Conservation (phyloP, 495 filamentous ascomycete genomes). For the Xylaria grammica region DNA sequence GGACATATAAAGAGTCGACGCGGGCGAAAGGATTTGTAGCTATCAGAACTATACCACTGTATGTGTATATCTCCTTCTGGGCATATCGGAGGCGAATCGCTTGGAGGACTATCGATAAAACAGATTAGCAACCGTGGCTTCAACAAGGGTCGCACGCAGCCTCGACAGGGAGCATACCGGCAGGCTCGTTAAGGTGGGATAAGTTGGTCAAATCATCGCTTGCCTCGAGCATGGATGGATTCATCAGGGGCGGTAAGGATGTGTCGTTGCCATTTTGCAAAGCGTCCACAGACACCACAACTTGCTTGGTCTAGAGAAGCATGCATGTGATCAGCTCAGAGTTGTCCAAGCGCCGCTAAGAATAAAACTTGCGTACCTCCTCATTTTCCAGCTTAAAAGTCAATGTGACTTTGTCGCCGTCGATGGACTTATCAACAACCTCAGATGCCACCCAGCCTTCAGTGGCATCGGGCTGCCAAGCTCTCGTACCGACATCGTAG, state of each 20-base stretch:
- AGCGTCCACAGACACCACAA: slow-evolving; percentile 80
- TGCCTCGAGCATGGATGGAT: slow-evolving; percentile 96
- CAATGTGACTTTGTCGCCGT: slow-evolving; percentile 85
- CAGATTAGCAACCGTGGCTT: slow-evolving; percentile 25
- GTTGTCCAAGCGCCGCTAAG: slow-evolving; percentile 26
- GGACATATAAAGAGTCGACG: slow-evolving; percentile 97
- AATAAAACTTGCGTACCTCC: slow-evolving; percentile 67
- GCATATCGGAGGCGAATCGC: slow-evolving; percentile 97
- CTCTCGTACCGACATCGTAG: slow-evolving; percentile 96
- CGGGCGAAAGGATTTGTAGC: slow-evolving; percentile 98
- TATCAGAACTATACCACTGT: slow-evolving; percentile 98
- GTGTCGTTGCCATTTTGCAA: slow-evolving; percentile 71
- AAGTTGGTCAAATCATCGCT: slow-evolving; percentile 98
- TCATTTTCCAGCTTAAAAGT: slow-evolving; percentile 88
- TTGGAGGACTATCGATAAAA: slow-evolving; percentile 74
- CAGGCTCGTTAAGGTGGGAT: slow-evolving; percentile 97
- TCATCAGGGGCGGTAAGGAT: slow-evolving; percentile 92
- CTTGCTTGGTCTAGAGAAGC: slow-evolving; percentile 66
- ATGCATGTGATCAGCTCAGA: slow-evolving; percentile 9
- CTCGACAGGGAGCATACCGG: slow-evolving; percentile 66
- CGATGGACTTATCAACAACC: slow-evolving; percentile 82
- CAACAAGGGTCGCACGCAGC: slow-evolving; percentile 40
- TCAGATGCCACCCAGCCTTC: slow-evolving; percentile 98
- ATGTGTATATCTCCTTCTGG: slow-evolving; percentile 99
- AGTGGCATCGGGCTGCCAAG: slow-evolving; percentile 94